Conservation (phyloP, 371 early-diverging fungal species). For the Apophysomyces elegans region DNA sequence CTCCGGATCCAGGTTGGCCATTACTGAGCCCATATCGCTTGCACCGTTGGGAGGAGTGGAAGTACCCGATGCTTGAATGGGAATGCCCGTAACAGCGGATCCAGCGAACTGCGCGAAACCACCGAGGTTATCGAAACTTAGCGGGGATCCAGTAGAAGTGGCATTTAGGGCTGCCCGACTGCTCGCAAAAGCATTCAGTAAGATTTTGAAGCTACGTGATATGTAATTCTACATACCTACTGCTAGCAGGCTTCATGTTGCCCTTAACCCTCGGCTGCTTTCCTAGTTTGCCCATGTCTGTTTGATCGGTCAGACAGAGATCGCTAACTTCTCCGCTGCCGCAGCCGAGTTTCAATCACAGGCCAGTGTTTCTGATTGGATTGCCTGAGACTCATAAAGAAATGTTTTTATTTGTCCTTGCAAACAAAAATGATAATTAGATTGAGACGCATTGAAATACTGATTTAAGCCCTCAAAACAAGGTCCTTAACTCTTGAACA, state of each 20-base stretch:
- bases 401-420: too few species aligned
- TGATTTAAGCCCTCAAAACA: too few species aligned
- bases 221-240: slow-evolving; percentile 57
- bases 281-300: slow-evolving; percentile 51
- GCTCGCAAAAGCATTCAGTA: neutral
- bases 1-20: slow-evolving; percentile 52
- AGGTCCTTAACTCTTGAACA: too few species aligned
- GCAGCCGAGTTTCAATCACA: slow-evolving; percentile 2
- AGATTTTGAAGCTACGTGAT: neutral
- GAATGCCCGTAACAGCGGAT: slow-evolving; percentile 17
- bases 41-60: slow-evolving; percentile 18
- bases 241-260: slow-evolving; percentile 71
- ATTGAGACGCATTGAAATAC: too few species aligned
- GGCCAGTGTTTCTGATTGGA: neutral
- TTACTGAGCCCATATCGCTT: slow-evolving; percentile 26
- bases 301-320: slow-evolving; percentile 2
- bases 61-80: slow-evolving; percentile 30
- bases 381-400: neutral
- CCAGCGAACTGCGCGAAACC: slow-evolving; percentile 70
- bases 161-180: slow-evolving; percentile 78
- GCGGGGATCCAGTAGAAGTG: slow-evolving; percentile 41
- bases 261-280: slow-evolving; percentile 67
- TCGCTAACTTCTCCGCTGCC: neutral
- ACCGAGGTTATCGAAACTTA: slow-evolving; percentile 59
- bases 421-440: too few species aligned